Evolutionary conservation across 1,139 yeast genomes (phyloP), one percentile per base, ranked within the genome.

Genomic region (Scheffersomyces cryptocercus): DNA sequence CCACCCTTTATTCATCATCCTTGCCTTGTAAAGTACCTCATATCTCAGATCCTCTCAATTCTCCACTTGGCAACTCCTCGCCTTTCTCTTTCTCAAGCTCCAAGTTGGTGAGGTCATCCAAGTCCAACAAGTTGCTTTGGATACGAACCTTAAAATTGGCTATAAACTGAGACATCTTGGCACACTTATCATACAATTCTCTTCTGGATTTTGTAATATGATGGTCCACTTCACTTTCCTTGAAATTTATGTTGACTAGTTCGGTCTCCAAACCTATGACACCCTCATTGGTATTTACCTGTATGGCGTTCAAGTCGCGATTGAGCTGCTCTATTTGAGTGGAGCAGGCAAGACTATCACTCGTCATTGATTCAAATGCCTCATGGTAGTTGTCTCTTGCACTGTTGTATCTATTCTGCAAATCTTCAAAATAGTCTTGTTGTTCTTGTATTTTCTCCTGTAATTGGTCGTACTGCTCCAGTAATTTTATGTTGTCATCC

Each of bases 261-360:
- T 75, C 71, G 53, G 81, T 82, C 44, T 85, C 85, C 33, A 83
- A 67, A 53, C 77, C 78, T 24, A 77, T 64, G 41, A 77, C 63
- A 35, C 81, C 84, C 48, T 82, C 81, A 43, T 80, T 79, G 6
- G 80, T 73, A 42, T 75, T 70, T 20, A 75, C 68, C 45, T 77
- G 76, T 62, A 82, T 73, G 14, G 73, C 67, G 43, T 81, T 77
- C 37, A 85, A 66, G 46, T 84, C 88, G 34, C 82, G 75, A 48
- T 83, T 88, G 41, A 82, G 64, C 54, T 77, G 78, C 56, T 85
- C 91, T 40, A 84, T 79, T 57, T 86, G 89, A 16, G 84, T 77
- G 42, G 81, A 77, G 46, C 81, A 77, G 29, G 79, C 67, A 34
- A 79, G 70, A 28, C 79, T 67, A 50, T 82, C 82, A 47, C 79